Evolutionary conservation across 441 rosid species (phyloP).

Genomic region (Adansonia madagascariensis): DNA sequence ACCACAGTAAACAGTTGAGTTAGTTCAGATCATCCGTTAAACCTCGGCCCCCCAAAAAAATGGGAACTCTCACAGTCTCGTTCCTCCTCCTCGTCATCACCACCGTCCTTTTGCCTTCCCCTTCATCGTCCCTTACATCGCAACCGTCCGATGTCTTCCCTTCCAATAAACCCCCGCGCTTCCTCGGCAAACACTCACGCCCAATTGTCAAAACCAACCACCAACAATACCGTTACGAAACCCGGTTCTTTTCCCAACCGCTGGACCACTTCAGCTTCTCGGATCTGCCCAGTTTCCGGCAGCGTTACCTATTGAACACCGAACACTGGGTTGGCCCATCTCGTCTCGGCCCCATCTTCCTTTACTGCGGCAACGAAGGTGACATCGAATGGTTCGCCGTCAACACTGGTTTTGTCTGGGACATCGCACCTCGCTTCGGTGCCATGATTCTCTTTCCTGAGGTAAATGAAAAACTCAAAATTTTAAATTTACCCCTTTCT

Average conservation of each 20-base stretch:
- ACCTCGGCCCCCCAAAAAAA: constrained; percentile 9
- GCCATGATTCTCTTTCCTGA: constrained; percentile 86
- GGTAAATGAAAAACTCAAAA: constrained; percentile 37
- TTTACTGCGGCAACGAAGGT: constrained; percentile 51
- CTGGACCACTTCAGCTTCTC: constrained; percentile 91
- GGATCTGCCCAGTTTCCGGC: constrained; percentile 62
- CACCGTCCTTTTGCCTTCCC: constrained; percentile 29
- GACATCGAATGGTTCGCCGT: constrained; percentile 87
- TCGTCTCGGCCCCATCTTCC: constrained; percentile 22
- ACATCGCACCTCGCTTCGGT: constrained; percentile 74
- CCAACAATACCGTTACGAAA: constrained; percentile 59
- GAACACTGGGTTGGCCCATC: constrained; percentile 73
- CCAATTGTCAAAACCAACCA: constrained; percentile 22
- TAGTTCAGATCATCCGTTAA: background rate
- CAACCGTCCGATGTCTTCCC: constrained; percentile 27
- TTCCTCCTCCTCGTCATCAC: constrained; percentile 34
- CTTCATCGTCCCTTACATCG: constrained; percentile 33
- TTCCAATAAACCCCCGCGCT: constrained; percentile 41
- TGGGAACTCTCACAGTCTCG: constrained; percentile 38
- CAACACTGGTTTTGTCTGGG: constrained; percentile 85
- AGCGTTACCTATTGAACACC: constrained; percentile 73
- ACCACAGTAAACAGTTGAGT: background rate
- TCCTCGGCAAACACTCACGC: constrained; percentile 41
- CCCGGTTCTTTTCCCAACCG: constrained; percentile 60
- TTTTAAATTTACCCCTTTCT: background rate